A percentile compares a stretch with the other conserved stretches of the same genome.
Conservation (phyloP, 441 rosid genomes). For the Kokia cookei region DNA sequence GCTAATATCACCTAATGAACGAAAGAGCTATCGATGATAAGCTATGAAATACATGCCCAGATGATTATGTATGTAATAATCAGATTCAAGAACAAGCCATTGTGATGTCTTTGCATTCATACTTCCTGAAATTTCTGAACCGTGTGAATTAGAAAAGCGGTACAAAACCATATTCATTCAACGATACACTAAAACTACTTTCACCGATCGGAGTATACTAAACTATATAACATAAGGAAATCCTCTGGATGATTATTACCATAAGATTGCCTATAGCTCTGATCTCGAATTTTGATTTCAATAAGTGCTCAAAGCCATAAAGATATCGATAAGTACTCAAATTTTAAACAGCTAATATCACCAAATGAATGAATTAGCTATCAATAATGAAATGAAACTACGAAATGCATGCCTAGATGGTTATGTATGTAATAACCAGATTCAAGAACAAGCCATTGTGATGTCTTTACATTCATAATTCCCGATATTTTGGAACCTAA, state of each 20-base stretch:
- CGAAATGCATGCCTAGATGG: neutral
- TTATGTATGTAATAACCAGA: neutral
- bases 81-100: neutral
- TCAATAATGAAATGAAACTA: neutral
- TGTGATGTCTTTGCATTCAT: neutral
- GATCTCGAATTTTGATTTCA: neutral
- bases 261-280: neutral
- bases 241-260: neutral
- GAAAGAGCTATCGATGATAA: neutral
- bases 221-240: neutral
- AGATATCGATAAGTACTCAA: neutral
- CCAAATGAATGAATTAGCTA: neutral
- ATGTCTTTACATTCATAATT: neutral
- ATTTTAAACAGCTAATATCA: neutral
- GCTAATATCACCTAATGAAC: neutral
- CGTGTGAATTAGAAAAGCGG: neutral
- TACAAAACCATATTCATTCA: neutral
- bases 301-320: neutral
- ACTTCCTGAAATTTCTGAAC: neutral
- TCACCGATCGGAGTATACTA: neutral
- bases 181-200: neutral
- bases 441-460: neutral
- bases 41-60: neutral
- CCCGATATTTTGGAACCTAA: neutral
- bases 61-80: neutral